Conservation (phyloP, 139 green algal genomes). For the Haematococcus lacustris region DNA sequence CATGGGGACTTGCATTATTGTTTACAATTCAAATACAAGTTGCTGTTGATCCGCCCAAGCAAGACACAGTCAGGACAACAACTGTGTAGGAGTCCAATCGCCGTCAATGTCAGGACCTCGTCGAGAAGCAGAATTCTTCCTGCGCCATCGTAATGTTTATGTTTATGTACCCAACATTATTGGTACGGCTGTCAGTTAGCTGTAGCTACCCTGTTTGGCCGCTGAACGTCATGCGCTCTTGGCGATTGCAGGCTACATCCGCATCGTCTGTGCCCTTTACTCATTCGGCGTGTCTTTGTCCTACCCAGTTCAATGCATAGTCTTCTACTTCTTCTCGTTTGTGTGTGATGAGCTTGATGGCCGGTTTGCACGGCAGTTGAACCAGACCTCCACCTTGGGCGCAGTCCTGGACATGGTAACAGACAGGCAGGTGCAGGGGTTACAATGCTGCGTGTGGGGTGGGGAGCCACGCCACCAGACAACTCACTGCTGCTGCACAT, state of each 20-base stretch:
- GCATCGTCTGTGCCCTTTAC: constrained; percentile 55
- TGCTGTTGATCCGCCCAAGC: background rate
- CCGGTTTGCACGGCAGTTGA: constrained; percentile 69
- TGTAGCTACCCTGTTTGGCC: too few species aligned
- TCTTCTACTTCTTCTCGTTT: constrained; percentile 75
- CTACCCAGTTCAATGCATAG: constrained; percentile 41
- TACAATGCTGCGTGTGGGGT: background rate
- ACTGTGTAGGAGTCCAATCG: too few species aligned
- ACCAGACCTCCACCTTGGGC: constrained; percentile 82
- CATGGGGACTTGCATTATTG: background rate
- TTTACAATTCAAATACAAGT: background rate
- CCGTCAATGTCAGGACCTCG: too few species aligned
- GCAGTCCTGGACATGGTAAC: constrained; percentile 97
- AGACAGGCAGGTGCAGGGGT: constrained; percentile 64
- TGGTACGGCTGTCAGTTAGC: too few species aligned
- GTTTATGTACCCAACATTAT: constrained; percentile 87
- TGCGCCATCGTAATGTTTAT: constrained; percentile 55
- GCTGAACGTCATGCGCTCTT: too few species aligned
- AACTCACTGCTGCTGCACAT: background rate
- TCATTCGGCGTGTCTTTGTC: constrained; percentile 61
- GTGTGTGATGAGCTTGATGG: constrained; percentile 92
- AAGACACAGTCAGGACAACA: background rate
- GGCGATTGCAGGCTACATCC: constrained; percentile 64
- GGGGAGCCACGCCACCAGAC: background rate
- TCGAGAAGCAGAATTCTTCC: constrained; percentile 53